Percentiles rank a stretch among this genome's conserved stretches.
Conservation (phyloP, 2,329 filamentous ascomycete species). For the Sarocladium brachiariae region DNA sequence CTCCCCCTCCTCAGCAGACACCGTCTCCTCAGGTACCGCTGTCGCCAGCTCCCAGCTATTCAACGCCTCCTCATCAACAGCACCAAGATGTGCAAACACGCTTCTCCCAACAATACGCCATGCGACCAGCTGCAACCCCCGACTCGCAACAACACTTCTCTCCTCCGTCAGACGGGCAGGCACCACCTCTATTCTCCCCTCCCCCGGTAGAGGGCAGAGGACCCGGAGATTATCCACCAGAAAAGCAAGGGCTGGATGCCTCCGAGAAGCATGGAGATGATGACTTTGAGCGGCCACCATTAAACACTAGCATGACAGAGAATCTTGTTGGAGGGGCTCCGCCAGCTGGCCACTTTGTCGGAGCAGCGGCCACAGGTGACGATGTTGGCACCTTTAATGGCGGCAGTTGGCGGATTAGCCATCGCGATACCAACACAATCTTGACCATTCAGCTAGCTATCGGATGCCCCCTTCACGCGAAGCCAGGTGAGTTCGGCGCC, state of each 20-base stretch:
- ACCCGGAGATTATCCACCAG: slow-evolving; percentile 19
- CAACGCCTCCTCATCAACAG: slow-evolving; percentile 20
- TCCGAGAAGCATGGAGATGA: slow-evolving; percentile 1
- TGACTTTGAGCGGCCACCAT: slow-evolving; percentile 19
- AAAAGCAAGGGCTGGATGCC: slow-evolving; percentile 18
- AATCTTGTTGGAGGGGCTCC: slow-evolving; percentile 33
- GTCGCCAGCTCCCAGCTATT: slow-evolving; percentile 17
- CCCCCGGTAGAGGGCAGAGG: background rate
- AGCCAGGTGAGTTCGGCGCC: slow-evolving; percentile 53
- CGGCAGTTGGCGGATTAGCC: slow-evolving; percentile 86
- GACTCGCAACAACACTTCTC: slow-evolving; percentile 23
- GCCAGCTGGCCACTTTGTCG: slow-evolving; percentile 51
- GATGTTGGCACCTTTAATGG: slow-evolving; percentile 97
- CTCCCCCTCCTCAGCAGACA: slow-evolving; percentile 18
- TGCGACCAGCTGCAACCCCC: slow-evolving; percentile 19
- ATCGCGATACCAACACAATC: slow-evolving; percentile 85
- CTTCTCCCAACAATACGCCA: slow-evolving; percentile 13
- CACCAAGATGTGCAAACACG: slow-evolving; percentile 16
- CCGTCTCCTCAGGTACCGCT: slow-evolving; percentile 16
- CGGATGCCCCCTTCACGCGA: slow-evolving; percentile 74
- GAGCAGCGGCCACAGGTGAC: slow-evolving; percentile 54
- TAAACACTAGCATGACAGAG: slow-evolving; percentile 18
- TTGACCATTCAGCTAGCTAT: slow-evolving; percentile 84
- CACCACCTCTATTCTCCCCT: slow-evolving; percentile 18
- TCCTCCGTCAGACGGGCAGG: slow-evolving; percentile 21